These are phyloP conservation scores for Fonsecaea nubica DNA, from an alignment of 2,329 filamentous ascomycete species.

Conservation along the genomic window DNA sequence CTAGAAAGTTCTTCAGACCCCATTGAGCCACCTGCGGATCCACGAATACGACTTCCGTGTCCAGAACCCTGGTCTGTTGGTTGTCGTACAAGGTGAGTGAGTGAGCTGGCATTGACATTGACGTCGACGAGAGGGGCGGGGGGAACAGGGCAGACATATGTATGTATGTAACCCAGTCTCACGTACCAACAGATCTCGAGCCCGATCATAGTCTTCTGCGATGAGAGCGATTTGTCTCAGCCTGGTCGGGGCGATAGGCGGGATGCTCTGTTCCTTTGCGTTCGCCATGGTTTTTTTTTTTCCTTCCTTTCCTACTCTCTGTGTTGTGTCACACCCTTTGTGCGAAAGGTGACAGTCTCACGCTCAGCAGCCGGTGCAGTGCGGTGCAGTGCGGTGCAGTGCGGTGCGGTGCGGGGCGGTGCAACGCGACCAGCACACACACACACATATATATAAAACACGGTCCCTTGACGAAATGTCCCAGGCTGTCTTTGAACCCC, in stretches of 20 bases:
- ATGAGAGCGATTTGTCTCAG: slow-evolving; percentile 42
- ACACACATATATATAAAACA: too few species aligned
- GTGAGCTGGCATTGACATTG: not conserved
- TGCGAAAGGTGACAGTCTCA: too few species aligned
- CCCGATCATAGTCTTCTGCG: slow-evolving; percentile 37
- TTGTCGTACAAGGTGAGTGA: not conserved
- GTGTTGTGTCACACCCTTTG: too few species aligned
- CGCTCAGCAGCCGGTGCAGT: too few species aligned
- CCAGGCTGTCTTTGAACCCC: too few species aligned
- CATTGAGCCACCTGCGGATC: slow-evolving; percentile 49
- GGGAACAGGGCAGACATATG: too few species aligned
- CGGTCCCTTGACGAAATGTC: too few species aligned
- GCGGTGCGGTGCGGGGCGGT: too few species aligned
- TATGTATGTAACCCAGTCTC: not conserved
- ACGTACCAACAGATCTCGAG: slow-evolving; percentile 38
- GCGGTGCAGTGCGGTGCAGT: too few species aligned
- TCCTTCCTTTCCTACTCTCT: too few species aligned
- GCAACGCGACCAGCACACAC: too few species aligned
- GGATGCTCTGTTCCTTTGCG: slow-evolving; percentile 1
- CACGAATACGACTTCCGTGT: slow-evolving; percentile 50
- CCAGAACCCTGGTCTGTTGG: slow-evolving; percentile 44
- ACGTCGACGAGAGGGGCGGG: too few species aligned
- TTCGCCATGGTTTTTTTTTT: slow-evolving; percentile 2
- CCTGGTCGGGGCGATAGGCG: slow-evolving; percentile 32
- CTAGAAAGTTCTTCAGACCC: slow-evolving; percentile 51